phyloP scores from a whole-genome alignment of 108 stramenopile species.

The Nannochloropsis salina region DNA sequence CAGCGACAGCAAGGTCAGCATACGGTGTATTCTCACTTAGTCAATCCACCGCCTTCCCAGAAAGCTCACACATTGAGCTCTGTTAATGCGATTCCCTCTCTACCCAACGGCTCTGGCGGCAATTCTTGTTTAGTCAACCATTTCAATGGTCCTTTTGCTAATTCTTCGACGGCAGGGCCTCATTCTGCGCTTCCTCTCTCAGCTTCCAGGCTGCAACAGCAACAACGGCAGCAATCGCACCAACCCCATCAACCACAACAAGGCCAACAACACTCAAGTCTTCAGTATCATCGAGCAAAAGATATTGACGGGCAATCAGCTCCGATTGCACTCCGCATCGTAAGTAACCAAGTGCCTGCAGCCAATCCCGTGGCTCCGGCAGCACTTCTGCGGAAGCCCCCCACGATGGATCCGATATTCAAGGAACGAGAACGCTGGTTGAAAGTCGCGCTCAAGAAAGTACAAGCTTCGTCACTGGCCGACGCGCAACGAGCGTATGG shows the following conservation, averaged over 20 bases:
- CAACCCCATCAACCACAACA: not conserved
- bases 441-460: constrained; percentile 5
- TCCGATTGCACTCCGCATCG: not conserved
- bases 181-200: too few species aligned
- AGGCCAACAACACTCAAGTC: not conserved
- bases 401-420: not conserved
- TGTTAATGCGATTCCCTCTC: too few species aligned
- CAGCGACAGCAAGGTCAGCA: not conserved
- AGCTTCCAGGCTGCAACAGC: not conserved
- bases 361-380: not conserved
- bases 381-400: not conserved
- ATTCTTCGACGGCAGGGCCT: too few species aligned
- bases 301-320: too few species aligned
- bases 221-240: not conserved
- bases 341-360: not conserved
- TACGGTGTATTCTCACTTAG: too few species aligned
- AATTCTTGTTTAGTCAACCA: too few species aligned
- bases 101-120: too few species aligned
- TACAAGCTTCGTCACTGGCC: not conserved
- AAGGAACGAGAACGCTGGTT: constrained; percentile 11
- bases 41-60: too few species aligned
- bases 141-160: too few species aligned
- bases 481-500: not conserved
- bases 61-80: too few species aligned
- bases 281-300: not conserved